Evolutionary conservation across 2,329 filamentous ascomycete species (phyloP).

Genomic region (Neurospora sp.): DNA sequence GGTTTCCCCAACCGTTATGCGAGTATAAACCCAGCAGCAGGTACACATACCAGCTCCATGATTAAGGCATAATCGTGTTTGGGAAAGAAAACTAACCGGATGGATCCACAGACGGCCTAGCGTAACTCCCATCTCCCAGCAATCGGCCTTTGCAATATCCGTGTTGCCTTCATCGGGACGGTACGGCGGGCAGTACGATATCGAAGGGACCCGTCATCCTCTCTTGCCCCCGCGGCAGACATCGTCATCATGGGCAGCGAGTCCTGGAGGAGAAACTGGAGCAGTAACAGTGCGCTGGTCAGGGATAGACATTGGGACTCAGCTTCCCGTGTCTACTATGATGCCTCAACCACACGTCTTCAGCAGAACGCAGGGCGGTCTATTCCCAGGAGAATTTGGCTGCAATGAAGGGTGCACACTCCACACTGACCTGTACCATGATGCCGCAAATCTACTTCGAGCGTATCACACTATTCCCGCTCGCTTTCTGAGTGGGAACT

Average conservation of each 20-base stretch:
- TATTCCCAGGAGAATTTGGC: slow-evolving; percentile 3
- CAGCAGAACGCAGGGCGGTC: slow-evolving; percentile 10
- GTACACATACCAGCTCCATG: slow-evolving; percentile 3
- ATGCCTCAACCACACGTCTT: slow-evolving; percentile 11
- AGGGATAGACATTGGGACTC: slow-evolving; percentile 15
- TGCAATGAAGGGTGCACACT: slow-evolving; percentile 18
- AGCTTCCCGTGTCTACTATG: slow-evolving; percentile 5
- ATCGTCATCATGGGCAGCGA: slow-evolving; percentile 6
- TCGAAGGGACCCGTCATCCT: slow-evolving; percentile 12
- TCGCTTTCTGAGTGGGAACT: slow-evolving; percentile 13
- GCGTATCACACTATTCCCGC: slow-evolving; percentile 14
- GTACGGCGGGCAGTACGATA: neutral
- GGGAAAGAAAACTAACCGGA: slow-evolving; percentile 1
- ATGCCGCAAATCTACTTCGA: slow-evolving; percentile 20
- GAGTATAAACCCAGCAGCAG: slow-evolving; percentile 29
- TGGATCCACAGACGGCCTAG: slow-evolving; percentile 11
- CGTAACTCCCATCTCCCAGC: slow-evolving; percentile 9
- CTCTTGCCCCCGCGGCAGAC: slow-evolving; percentile 11
- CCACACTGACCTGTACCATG: slow-evolving; percentile 21
- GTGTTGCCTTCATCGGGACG: slow-evolving; percentile 10
- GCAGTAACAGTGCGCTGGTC: slow-evolving; percentile 17
- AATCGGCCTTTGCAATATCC: slow-evolving; percentile 18
- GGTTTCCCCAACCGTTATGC: slow-evolving; percentile 42
- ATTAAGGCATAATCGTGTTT: neutral
- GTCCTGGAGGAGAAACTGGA: slow-evolving; percentile 1